Conservation (phyloP, 495 filamentous ascomycete species). For the Lophiostoma macrostomum region DNA sequence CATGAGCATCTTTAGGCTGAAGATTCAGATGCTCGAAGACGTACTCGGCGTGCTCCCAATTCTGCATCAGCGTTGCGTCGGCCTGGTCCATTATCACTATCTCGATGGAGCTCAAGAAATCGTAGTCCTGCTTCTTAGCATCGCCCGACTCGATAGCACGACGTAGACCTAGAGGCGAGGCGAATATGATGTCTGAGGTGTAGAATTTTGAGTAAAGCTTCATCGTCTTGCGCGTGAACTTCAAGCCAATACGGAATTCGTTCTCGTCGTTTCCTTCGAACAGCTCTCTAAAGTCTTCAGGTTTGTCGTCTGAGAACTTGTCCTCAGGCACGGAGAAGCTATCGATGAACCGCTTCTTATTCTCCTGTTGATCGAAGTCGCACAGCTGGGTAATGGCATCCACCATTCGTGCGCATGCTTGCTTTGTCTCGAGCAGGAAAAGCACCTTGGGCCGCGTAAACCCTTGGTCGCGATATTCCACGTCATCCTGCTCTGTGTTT, state of each 20-base stretch:
- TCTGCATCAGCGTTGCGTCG: conserved; percentile 93
- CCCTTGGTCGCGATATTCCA: conserved; percentile 88
- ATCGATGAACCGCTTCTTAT: conserved; percentile 87
- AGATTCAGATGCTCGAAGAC: conserved; percentile 89
- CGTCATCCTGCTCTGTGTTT: conserved; percentile 46
- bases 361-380: conserved; percentile 87
- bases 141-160: conserved; percentile 80
- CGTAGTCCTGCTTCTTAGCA: conserved; percentile 68
- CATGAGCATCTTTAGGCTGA: conserved; percentile 85
- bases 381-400: conserved; percentile 68
- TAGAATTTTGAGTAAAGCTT: conserved; percentile 97
- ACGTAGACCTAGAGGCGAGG: conserved; percentile 80
- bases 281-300: conserved; percentile 83
- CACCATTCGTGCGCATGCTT: conserved; percentile 74
- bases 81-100: conserved; percentile 86
- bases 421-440: conserved; percentile 80
- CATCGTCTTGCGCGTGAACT: conserved; percentile 91
- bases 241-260: conserved; percentile 88
- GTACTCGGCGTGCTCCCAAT: conserved; percentile 93
- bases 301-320: conserved; percentile 65
- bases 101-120: conserved; percentile 92
- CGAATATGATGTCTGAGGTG: conserved; percentile 90
- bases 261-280: conserved; percentile 95
- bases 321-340: conserved; percentile 65
- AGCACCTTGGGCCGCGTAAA: conserved; percentile 94